Evolutionary conservation across 192 early-diverging fungal genomes (phyloP), one percentile per base, ranked within the genome.

Genomic region (Rhizophagus clarus): DNA sequence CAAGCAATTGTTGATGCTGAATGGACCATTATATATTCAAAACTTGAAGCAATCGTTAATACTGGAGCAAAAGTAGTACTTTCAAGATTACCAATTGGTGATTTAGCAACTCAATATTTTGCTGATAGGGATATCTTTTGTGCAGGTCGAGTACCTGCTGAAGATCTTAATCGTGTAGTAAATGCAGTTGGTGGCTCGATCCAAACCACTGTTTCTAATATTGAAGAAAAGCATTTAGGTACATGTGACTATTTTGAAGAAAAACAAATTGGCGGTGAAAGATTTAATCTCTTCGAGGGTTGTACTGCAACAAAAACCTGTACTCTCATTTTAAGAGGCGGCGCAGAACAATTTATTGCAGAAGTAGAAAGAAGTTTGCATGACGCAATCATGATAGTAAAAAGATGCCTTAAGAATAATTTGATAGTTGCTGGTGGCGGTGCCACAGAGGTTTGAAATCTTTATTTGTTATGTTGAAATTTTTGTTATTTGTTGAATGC

Each of bases 341-440:
- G 98, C 76, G 98, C 98, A 28, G 98, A 99, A 85, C 98, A 99
- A 87, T 99, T 99, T 80, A 99, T 99, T 85, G 97, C 96, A 81
- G 98, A 99, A 84, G 97, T 99, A 11, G 97, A 98, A 88, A 89
- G 98, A 78, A 93, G 91, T 82, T 88, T 99, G 85, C 98, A 99
- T 87, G 98, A 99, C 87, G 97, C 98, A 42, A 99, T 99, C 83
- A 99, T 99, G 98, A 96, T 99, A 89, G 98, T 99, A 68, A 91
- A 96, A 73, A 89, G 98, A 74, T 94, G 96, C 22, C 95, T 99
- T 88, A 98, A 97, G 87, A 97, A 95, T 93, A 96, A 97, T 85
- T 82, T 91, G 29, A 91, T 98, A 10, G 98, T 99, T 85, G 97
- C 97, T 81, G 98, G 98, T 82, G 98, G 98, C 73, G 98, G 98